Base-by-base conservation (phyloP, 129 eudicot genomes). In the Solidago caesia region DNA sequence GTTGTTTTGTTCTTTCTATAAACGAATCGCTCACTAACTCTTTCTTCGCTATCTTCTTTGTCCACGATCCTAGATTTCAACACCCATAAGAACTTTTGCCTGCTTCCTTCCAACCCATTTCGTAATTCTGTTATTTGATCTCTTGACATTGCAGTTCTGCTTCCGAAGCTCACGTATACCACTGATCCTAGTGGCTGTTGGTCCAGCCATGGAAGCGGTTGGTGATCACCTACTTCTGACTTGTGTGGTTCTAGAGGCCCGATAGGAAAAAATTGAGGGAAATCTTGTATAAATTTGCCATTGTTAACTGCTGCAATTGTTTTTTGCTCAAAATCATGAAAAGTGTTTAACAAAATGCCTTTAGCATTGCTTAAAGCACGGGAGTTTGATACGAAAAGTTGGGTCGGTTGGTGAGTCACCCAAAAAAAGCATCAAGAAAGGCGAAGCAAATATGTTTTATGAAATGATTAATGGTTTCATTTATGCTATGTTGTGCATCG, bases 141-240 rank as follows among this genome's bases (percentile, higher is more conserved):
- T 33, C 27, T 72, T 13, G 85, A 68, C 73, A 86, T 59, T 6
- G 79, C 62, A 72, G 82, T 80, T 66, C 85, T 74, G 67, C 79
- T 83, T 71, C 85, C 87, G 13, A 83, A 80, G 68, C 84, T 66
- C 11, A 82, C 83, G 14, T 80, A 86, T 5, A 83, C 81, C 4
- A 86, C 87, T 0, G 91, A 86, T 43, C 68, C 72, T 4, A 65
- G 75, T 25, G 80, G 82, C 33, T 84, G 91, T 9, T 75, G 84
- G 25, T 83, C 76, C 1, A 86, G 76, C 91, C 91, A 86, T 41
- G 87, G 66, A 74, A 81, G 55, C n/a, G 87, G 71, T 58, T 70
- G 49, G 56, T 25, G 66, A 55, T 59, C 74, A 10, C 75, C 73
- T 13, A 73, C 11, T 57, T 74, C 76, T 15, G 72, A 33, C 33